Evolutionary conservation across 1,284 basidiomycete species (phyloP), one percentile per base, ranked within the genome.

Genomic region (Rhodofomes roseus): DNA sequence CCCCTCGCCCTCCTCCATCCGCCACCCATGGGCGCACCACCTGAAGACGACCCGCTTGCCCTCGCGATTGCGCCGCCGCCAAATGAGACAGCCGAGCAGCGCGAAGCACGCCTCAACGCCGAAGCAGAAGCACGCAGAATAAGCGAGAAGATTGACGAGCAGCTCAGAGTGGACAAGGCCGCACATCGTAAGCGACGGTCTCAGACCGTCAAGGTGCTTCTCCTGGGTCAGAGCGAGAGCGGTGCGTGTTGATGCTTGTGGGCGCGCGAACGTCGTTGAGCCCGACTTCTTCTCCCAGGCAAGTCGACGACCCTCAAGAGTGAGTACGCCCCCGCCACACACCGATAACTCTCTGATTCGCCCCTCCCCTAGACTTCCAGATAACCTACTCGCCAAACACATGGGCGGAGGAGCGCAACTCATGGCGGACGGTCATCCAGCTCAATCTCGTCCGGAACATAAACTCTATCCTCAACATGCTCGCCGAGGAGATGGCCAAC

Each of bases 341-440:
- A 1, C 41, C 18, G 16, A 4, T n/a, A 18, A 1, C 29, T 5
- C 8, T 22, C 16, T 48, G 23, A 34, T n/a, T n/a, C 20, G 20
- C 48, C 16, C 40, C 36, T 55, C 1, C 22, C 37, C 52, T 67
- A 86, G 87, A 91, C 70, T 92, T 91, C 66, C 87, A 89, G 65
- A 72, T 92, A 2, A 82, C 81, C 4, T 88, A 89, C 65, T 84
- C 89, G 20, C 77, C 77, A 29, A 77, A 79, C 55, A 82, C 87
- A 67, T 89, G 90, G 85, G 77, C 79, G 3, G 82, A 85, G 61
- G 87, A 91, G 66, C 83, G 83, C 54, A 74, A 78, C 3, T 82
- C 87, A 34, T 92, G 90, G 90, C 82, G 87, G 20, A 76, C 81
- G 8, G 86, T 92, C 63, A 85, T 92, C 64, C 86, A 87, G 67